Base-by-base conservation (phyloP, 2,329 filamentous ascomycete genomes). In the Fusarium veterinarium region DNA sequence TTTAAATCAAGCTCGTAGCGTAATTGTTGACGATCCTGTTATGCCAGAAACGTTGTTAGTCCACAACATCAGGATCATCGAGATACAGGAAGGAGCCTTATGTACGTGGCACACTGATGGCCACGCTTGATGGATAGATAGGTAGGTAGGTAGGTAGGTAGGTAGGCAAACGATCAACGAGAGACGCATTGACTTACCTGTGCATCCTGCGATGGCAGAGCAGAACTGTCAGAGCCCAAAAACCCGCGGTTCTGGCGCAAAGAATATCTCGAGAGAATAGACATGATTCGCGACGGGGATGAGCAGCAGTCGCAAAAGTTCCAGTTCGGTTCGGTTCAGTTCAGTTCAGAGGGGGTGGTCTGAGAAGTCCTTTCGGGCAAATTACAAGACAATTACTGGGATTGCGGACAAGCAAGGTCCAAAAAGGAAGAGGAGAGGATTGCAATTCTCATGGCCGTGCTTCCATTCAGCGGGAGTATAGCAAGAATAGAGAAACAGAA, bases 1-100 rank as follows among this genome's bases (percentile, higher is more conserved):
- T 88, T 88, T 23, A 88, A 79, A 67, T 88, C 86, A 40, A 88
- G 83, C 73, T 88, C 86, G 75, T 87, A 87, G 65, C 86, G 84
- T 40, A 88, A 73, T 72, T 88, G 86, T 62, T 83, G 81, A 55
- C 86, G 86, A 76, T 88, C 86, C 85, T 87, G 71, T 68, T 40
- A 25, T 51, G 53, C 48, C 40, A 46, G 44, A 62, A 67, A 35
- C 48, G 46, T 52, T 48, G 44, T 77, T 59, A 76, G 74, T 49
- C 55, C 31, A 45, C 25, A 52, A 55, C 30, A 31, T 64, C 38
- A 45, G 49, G 37, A 60, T 58, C 45, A 49, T 38, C 30, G 61
- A 60, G 58, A 55, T 53, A 69, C 59, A 23, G 46, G 46, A 49
- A 46, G 53, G 63, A 69, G 55, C 56, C 62, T 65, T 70, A 55